Conservation (phyloP, 257 asterid genomes). For the Solanum ahanhuiri region DNA sequence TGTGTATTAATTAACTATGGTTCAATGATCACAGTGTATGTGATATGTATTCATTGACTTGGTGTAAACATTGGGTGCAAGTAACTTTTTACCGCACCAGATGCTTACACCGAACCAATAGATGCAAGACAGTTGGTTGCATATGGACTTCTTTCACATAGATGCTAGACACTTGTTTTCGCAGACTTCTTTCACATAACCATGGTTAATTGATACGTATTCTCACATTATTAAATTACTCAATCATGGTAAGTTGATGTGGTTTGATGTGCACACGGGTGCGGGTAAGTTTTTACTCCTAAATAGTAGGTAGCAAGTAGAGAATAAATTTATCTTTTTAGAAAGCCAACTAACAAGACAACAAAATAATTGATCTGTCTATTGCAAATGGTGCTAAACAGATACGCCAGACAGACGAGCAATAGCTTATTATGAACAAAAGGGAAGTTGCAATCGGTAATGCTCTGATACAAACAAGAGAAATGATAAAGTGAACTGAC, state of each 20-base stretch:
- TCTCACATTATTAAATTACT: background rate
- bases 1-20: background rate
- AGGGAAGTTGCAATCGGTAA: background rate
- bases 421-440: background rate
- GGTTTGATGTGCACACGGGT: background rate
- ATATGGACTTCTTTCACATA: background rate
- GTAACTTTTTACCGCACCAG: background rate
- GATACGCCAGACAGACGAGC: background rate
- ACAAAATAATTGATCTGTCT: no score
- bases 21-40: background rate
- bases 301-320: background rate
- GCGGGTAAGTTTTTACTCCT: background rate
- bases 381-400: background rate
- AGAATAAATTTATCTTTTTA: background rate
- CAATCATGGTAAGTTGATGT: background rate
- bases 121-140: background rate
- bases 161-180: background rate
- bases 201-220: background rate
- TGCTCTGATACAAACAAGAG: background rate
- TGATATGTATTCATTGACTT: background rate
- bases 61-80: background rate
- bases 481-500: background rate
- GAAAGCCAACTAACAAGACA: background rate
- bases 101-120: background rate
- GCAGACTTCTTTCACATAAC: background rate